These are phyloP conservation scores for Hypoxylon sp. DNA, from an alignment of 2,329 filamentous ascomycete genomes.

Conservation along the genomic window DNA sequence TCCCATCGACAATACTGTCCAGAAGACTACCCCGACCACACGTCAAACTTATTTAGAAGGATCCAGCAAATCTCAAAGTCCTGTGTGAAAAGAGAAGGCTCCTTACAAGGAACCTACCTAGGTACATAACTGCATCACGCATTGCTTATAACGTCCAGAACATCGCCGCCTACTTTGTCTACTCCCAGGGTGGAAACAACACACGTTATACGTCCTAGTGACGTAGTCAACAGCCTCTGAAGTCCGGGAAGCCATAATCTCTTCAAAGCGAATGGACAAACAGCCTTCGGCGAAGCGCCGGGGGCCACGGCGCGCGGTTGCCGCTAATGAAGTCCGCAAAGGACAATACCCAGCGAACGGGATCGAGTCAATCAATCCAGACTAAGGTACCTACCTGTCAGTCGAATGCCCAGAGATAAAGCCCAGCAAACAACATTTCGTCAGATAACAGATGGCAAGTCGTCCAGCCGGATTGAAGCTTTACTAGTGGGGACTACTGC, in stretches of 20 bases:
- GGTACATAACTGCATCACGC: background rate
- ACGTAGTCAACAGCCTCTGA: no score
- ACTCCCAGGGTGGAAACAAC: no score
- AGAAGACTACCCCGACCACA: no score
- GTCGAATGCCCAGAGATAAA: background rate
- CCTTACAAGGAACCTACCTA: background rate
- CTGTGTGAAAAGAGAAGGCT: background rate
- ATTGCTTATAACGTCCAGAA: background rate
- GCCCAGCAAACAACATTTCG: background rate
- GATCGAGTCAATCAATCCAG: conserved; percentile 2
- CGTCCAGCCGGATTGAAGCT: background rate
- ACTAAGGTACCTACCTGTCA: no score
- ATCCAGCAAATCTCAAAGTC: background rate
- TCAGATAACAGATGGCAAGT: background rate
- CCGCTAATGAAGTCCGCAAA: conserved; percentile 2
- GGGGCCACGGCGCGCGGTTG: background rate
- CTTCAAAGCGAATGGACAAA: conserved; percentile 6
- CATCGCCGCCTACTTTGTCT: background rate
- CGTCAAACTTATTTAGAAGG: background rate
- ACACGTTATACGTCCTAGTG: no score
- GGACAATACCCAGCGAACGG: background rate
- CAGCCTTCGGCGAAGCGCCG: background rate
- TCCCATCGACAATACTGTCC: no score
- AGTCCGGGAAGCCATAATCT: background rate
- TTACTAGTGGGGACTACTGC: background rate